Percentiles rank a stretch among this genome's conserved stretches.
phyloP scores from a whole-genome alignment of 495 filamentous ascomycete genomes.

The Neurospora discreta region DNA sequence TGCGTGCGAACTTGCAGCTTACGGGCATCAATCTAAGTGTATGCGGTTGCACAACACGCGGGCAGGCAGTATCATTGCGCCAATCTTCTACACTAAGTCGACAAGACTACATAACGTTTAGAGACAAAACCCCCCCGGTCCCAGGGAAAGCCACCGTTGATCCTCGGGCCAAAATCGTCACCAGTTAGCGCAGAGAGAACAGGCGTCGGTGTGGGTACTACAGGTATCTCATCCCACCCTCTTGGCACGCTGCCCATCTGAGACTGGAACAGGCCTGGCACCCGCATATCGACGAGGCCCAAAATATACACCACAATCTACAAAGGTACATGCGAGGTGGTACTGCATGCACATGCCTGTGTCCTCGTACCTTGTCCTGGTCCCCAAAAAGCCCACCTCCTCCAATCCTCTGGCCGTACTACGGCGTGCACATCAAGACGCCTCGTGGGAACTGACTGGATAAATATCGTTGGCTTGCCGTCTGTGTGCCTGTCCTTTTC shows the following conservation, averaged over 20 bases:
- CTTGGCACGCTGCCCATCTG: constrained; percentile 5
- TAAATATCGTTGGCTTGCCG: constrained; percentile 21
- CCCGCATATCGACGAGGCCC: background rate
- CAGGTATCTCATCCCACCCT: constrained; percentile 1
- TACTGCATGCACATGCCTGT: background rate
- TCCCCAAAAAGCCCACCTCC: background rate
- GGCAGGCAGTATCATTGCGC: constrained; percentile 3
- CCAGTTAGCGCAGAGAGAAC: constrained; percentile 6
- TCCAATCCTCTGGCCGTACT: constrained; percentile 5
- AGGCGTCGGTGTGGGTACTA: constrained; percentile 11
- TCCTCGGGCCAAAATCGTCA: constrained; percentile 18
- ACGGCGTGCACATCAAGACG: constrained; percentile 13
- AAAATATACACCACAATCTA: background rate
- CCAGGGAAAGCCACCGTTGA: constrained; percentile 17
- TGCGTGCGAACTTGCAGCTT: constrained; percentile 6
- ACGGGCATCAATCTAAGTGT: no score
- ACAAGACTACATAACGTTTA: background rate
- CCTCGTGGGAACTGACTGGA: constrained; percentile 18
- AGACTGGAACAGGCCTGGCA: background rate
- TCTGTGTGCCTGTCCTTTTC: constrained; percentile 12
- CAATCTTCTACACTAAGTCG: constrained; percentile 4
- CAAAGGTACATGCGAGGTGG: background rate
- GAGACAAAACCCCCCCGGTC: constrained; percentile 12
- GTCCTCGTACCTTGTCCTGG: background rate
- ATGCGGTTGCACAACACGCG: no score